These are phyloP conservation scores for Vaccinium macrocarpon DNA, from an alignment of 148 eudicot genomes.

Conservation along the genomic window DNA sequence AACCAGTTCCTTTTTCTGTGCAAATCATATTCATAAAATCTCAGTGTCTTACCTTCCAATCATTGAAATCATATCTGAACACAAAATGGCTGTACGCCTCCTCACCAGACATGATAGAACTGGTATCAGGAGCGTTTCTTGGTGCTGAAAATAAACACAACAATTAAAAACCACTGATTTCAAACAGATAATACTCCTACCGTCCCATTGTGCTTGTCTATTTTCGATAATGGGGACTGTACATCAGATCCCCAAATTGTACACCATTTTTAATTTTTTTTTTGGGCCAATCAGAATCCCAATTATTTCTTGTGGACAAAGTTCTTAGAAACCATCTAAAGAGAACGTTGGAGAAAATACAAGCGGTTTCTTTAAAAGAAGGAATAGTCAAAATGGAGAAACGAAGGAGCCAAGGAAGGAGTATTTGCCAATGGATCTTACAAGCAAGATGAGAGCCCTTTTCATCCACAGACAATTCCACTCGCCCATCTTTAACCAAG, in stretches of 20 bases:
- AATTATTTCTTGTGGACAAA: not conserved
- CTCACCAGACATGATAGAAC: conserved; percentile 27
- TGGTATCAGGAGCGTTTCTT: conserved; percentile 42
- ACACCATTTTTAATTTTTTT: not conserved
- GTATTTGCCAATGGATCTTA: conserved; percentile 22
- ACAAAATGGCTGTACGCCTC: conserved; percentile 43
- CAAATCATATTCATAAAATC: not conserved
- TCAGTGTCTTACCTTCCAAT: conserved; percentile 49
- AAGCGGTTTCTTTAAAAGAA: not conserved
- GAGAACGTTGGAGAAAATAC: not conserved
- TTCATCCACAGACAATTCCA: conserved; percentile 30
- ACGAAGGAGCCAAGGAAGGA: not conserved
- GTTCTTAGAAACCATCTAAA: not conserved
- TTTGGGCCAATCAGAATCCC: not conserved
- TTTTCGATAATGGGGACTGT: not conserved
- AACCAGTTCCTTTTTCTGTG: not conserved
- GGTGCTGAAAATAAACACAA: conserved; percentile 35
- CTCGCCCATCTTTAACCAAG: conserved; percentile 57
- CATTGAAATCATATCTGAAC: conserved; percentile 52
- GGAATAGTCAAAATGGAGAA: not conserved
- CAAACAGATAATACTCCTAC: not conserved
- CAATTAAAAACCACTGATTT: not conserved
- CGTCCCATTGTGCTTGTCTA: not conserved
- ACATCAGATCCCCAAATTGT: not conserved
- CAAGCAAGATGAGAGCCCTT: conserved; percentile 46